Base-by-base conservation (phyloP, 441 rosid genomes). In the Adansonia grandidieri region DNA sequence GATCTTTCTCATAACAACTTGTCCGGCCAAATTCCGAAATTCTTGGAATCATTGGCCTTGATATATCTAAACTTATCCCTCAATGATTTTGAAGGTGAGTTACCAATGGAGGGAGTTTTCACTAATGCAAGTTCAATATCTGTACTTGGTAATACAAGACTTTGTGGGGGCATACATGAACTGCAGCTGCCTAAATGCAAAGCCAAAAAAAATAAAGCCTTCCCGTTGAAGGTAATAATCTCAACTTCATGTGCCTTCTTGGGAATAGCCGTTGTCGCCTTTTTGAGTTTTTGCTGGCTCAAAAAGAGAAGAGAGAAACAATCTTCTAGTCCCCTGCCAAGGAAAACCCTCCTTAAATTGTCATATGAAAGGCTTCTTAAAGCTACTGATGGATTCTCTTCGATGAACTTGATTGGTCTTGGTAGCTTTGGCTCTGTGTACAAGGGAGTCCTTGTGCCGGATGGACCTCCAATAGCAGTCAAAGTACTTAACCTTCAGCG, bases 331-430 rank as follows among this genome's bases (percentile, higher is more conserved):
- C 56, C 13, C 14, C 5, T n/a, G 32, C 17, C 9, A 15, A 10
- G 57, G 57, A 47, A 19, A 57, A 24, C 44, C 53, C 3, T 40
- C 76, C 76, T 66, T 37, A 22, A 64, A 62, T 9, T 87, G n/a
- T 81, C 86, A n/a, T 86, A 81, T 24, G 56, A 76, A 53, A 78
- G 47, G 32, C 82, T 88, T 45, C 40, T 67, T 1, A 42, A 74
- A 71, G 91, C 88, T 28, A 88, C 84, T 0, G 22, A 22, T 80
- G 81, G 86, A 15, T 88, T 83, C 80, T 83, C 86, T 58, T 61
- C 87, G 13, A 47, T 32, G 51, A 75, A 84, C 78, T 65, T 80
- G 76, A 80, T 83, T 73, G 87, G 89, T 51, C 62, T 78, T n/a
- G 82, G 85, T 1, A 81, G 73, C 47, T 88, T 83, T 17, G 85